Conservation (phyloP, 1,284 basidiomycete species). For the Cryptococcus wingfieldii region DNA sequence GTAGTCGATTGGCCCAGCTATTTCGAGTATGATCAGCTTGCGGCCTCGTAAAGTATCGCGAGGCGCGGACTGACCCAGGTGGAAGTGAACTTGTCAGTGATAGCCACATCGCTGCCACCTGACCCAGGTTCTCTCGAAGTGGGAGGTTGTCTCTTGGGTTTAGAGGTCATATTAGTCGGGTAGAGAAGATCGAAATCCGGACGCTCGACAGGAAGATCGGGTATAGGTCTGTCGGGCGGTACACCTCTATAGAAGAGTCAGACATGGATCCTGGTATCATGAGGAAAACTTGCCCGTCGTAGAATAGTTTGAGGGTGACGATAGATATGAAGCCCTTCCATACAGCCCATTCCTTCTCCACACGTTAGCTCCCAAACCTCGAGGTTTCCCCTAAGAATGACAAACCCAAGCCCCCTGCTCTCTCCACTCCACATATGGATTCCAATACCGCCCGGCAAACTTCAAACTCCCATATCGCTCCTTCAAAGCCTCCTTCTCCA, state of each 20-base stretch:
- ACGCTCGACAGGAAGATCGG: conserved; percentile 38
- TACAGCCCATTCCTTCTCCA: conserved; percentile 41
- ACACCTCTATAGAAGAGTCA: conserved; percentile 24
- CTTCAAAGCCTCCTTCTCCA: conserved; percentile 47
- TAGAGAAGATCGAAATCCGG: conserved; percentile 43
- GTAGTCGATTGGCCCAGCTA: conserved; percentile 51
- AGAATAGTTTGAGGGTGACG: conserved; percentile 43
- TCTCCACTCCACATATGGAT: conserved; percentile 53
- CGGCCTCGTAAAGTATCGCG: neutral
- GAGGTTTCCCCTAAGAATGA: neutral
- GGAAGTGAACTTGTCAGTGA: conserved; percentile 43
- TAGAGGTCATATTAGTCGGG: conserved; percentile 9
- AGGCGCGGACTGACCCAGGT: conserved; percentile 31
- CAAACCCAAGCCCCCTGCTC: conserved; percentile 52
- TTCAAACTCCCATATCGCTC: conserved; percentile 39
- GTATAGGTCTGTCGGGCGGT: conserved; percentile 35
- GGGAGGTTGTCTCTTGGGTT: conserved; percentile 1
- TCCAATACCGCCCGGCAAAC: conserved; percentile 46
- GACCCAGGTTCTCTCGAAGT: conserved; percentile 3
- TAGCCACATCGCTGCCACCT: conserved; percentile 31
- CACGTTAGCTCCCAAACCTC: neutral
- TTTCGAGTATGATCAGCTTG: neutral
- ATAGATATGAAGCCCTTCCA: conserved; percentile 44
- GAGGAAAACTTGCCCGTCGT: conserved; percentile 26
- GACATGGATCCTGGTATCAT: neutral